phyloP scores from a whole-genome alignment of 2,329 filamentous ascomycete genomes.

The Hysterium pulicare region DNA sequence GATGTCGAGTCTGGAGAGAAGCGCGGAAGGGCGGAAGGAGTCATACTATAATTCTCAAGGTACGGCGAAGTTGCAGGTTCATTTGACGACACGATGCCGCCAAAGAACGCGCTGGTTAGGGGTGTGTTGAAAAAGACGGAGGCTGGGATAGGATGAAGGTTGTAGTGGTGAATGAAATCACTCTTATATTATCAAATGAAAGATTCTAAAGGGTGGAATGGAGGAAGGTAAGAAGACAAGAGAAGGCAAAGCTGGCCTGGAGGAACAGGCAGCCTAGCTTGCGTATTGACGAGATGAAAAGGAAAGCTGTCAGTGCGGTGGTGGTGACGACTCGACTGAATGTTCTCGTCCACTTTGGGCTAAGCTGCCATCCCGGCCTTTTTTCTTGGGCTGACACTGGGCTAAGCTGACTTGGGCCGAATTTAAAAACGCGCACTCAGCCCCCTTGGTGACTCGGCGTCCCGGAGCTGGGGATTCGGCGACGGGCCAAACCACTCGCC shows the following conservation, averaged over 20 bases:
- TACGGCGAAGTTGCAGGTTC: constrained; percentile 80
- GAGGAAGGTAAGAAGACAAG: constrained; percentile 6
- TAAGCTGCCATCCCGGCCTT: constrained; percentile 9
- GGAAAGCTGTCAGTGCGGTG: constrained; percentile 8
- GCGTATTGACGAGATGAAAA: constrained; percentile 16
- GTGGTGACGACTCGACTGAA: constrained; percentile 8
- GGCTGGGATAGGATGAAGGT: constrained; percentile 5
- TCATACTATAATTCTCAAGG: constrained; percentile 60
- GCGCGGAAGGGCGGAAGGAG: constrained; percentile 14
- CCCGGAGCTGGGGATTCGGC: constrained; percentile 12
- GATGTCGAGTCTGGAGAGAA: constrained; percentile 10
- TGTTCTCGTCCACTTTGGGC: constrained; percentile 4
- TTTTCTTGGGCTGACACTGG: constrained; percentile 18
- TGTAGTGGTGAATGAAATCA: too few species aligned
- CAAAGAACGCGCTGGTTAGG: constrained; percentile 77
- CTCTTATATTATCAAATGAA: too few species aligned
- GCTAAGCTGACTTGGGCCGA: constrained; percentile 1
- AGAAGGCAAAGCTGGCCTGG: constrained; percentile 24
- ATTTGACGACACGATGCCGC: constrained; percentile 88
- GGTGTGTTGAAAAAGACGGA: constrained; percentile 28
- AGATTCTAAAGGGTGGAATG: constrained; percentile 1
- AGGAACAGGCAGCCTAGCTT: constrained; percentile 20
- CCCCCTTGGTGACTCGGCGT: constrained; percentile 7
- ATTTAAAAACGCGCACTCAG: constrained; percentile 7
- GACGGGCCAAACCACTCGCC: constrained; percentile 4